Percentiles rank a stretch among this genome's conserved stretches.
Conservation (phyloP, 2,329 filamentous ascomycete species). For the Xylariaceae sp. region DNA sequence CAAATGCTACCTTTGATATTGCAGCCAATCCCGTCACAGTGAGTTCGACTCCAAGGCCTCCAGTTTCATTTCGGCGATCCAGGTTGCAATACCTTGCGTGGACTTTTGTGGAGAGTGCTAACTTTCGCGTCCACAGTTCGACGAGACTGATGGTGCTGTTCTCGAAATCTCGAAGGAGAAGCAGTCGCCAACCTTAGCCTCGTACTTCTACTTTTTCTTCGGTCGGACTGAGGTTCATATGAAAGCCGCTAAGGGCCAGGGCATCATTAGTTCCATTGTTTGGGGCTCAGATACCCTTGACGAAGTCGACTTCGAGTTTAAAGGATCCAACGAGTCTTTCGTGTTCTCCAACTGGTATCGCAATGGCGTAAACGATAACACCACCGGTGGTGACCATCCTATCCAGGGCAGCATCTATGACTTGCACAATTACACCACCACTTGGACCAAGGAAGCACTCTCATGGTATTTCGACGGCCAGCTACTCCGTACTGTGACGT, state of each 20-base stretch:
- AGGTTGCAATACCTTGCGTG: too few relatives aligned
- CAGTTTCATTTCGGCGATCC: too few relatives aligned
- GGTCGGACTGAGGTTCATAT: constrained; percentile 74
- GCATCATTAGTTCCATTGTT: constrained; percentile 79
- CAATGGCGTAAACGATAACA: constrained; percentile 65
- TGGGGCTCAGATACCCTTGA: constrained; percentile 80
- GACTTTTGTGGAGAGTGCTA: too few relatives aligned
- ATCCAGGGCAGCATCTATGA: constrained; percentile 53
- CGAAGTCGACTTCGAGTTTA: constrained; percentile 84
- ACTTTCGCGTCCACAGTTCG: constrained; percentile 41
- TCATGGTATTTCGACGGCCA: constrained; percentile 68
- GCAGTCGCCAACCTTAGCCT: constrained; percentile 74
- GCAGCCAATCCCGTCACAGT: constrained; percentile 56
- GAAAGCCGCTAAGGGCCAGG: constrained; percentile 69
- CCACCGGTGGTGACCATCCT: constrained; percentile 54
- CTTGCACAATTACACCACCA: constrained; percentile 72
- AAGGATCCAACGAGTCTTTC: constrained; percentile 60
- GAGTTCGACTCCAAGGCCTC: neutral
- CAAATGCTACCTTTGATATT: constrained; percentile 61
- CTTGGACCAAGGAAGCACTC: constrained; percentile 65
- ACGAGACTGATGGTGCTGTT: constrained; percentile 57
- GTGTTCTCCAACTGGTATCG: constrained; percentile 76
- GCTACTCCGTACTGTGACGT: constrained; percentile 59
- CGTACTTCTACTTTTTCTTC: constrained; percentile 82
- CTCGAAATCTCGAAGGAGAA: constrained; percentile 69